Evolutionary conservation across 352 stramenopile species (phyloP).

Genomic region (Phytophthora hibernalis): DNA sequence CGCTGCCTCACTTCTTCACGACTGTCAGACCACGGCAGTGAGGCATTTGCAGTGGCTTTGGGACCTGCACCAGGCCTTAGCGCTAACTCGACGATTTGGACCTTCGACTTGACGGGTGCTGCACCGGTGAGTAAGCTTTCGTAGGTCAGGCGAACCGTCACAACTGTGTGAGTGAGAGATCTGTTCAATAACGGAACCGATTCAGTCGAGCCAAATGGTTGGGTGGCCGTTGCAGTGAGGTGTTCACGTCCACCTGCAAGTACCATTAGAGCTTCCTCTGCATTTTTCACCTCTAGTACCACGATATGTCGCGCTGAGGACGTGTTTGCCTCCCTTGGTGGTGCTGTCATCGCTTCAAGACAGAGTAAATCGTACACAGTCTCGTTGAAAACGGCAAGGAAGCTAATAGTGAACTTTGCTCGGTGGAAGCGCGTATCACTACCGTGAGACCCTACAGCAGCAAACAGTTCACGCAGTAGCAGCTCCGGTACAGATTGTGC

Average conservation of each 20-base stretch:
- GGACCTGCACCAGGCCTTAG: constrained; percentile 19
- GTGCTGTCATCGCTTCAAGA: constrained; percentile 32
- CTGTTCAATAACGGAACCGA: constrained; percentile 16
- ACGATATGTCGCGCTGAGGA: constrained; percentile 43
- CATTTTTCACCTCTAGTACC: constrained; percentile 75
- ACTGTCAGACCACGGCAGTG: constrained; percentile 41
- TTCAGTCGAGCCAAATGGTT: constrained; percentile 28
- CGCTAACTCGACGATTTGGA: constrained; percentile 78
- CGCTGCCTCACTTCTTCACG: constrained; percentile 50
- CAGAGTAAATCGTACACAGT: constrained; percentile 94
- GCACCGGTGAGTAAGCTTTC: constrained; percentile 54
- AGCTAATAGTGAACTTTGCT: constrained; percentile 73
- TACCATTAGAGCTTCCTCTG: constrained; percentile 69
- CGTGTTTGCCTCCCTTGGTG: constrained; percentile 8
- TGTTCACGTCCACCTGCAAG: constrained; percentile 58
- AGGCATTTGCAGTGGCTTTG: constrained; percentile 9
- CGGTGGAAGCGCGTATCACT: constrained; percentile 46
- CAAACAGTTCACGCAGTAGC: constrained; percentile 62
- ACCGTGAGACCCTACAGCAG: constrained; percentile 38
- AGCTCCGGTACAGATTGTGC: constrained; percentile 46
- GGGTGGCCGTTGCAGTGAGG: constrained; percentile 35
- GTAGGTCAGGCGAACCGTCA: constrained; percentile 70
- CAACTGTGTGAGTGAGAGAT: constrained; percentile 64
- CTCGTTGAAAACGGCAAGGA: constrained; percentile 95
- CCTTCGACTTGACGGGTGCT: constrained; percentile 57